These are phyloP conservation scores for Akebia trifoliata DNA, from an alignment of 164 flowering plant genomes.

Conservation along the genomic window DNA sequence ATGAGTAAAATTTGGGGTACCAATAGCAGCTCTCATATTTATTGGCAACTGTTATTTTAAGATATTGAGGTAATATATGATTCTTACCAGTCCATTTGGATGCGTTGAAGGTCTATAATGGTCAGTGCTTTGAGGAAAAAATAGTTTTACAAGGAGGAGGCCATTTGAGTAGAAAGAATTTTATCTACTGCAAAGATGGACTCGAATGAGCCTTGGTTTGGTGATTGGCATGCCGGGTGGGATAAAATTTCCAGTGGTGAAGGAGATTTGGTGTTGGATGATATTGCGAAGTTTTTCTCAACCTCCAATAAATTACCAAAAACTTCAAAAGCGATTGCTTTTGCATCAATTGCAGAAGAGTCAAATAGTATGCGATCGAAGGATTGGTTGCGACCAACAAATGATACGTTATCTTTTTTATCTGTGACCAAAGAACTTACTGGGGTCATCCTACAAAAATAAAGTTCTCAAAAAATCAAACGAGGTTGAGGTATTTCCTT, in stretches of 20 bases:
- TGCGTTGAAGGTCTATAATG: constrained; percentile 54
- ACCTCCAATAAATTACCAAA: constrained; percentile 33
- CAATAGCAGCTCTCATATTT: no score
- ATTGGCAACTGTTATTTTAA: neutral
- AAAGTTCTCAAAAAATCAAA: constrained; percentile 10
- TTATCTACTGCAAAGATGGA: constrained; percentile 25
- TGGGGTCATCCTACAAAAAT: constrained; percentile 9
- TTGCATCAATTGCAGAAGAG: constrained; percentile 35
- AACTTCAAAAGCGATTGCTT: constrained; percentile 48
- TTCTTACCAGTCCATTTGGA: constrained; percentile 2
- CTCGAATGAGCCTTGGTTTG: constrained; percentile 32
- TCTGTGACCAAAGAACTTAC: constrained; percentile 17
- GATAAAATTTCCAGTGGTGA: constrained; percentile 92
- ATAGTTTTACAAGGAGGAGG: constrained; percentile 61
- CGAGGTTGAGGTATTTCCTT: constrained; percentile 8
- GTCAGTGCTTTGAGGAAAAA: constrained; percentile 60
- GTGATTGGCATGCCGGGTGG: constrained; percentile 56
- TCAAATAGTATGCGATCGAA: constrained; percentile 44
- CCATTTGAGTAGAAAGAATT: constrained; percentile 57
- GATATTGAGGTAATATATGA: neutral
- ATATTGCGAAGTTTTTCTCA: constrained; percentile 51
- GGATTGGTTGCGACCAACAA: constrained; percentile 29
- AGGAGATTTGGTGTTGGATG: constrained; percentile 75
- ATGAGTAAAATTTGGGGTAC: no score
- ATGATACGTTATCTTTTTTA: constrained; percentile 6